These are phyloP conservation scores for Solanum etuberosum DNA, from an alignment of 257 asterid species.

Conservation along the genomic window DNA sequence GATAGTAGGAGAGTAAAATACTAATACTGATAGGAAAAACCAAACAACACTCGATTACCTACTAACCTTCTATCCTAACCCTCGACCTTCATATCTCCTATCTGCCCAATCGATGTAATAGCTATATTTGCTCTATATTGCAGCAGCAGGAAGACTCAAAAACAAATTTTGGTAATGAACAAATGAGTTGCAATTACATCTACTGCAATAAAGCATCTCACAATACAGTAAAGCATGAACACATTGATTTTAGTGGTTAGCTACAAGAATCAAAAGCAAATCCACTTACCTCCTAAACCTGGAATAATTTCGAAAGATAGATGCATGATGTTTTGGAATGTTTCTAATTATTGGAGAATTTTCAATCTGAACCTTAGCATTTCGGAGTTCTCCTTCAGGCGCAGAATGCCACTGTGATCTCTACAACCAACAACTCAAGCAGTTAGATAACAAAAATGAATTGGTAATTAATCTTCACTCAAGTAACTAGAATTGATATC, in stretches of 20 bases:
- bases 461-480: neutral
- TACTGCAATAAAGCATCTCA: neutral
- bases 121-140: neutral
- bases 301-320: constrained; percentile 45
- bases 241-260: neutral
- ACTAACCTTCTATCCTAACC: too few species aligned
- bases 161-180: neutral
- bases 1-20: too few species aligned
- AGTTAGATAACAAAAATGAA: neutral
- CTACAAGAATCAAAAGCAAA: neutral
- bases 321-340: constrained; percentile 21
- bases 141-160: neutral
- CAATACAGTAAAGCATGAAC: neutral
- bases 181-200: neutral
- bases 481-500: neutral
- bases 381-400: constrained; percentile 35
- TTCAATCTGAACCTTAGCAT: constrained; percentile 31
- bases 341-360: constrained; percentile 28
- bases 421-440: constrained; percentile 11
- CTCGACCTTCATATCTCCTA: too few species aligned
- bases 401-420: constrained; percentile 28
- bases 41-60: neutral
- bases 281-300: constrained; percentile 32
- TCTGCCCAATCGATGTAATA: neutral
- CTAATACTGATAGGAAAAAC: neutral